Conservation (phyloP, 2,329 filamentous ascomycete genomes). For the Hypoxylon sp. region DNA sequence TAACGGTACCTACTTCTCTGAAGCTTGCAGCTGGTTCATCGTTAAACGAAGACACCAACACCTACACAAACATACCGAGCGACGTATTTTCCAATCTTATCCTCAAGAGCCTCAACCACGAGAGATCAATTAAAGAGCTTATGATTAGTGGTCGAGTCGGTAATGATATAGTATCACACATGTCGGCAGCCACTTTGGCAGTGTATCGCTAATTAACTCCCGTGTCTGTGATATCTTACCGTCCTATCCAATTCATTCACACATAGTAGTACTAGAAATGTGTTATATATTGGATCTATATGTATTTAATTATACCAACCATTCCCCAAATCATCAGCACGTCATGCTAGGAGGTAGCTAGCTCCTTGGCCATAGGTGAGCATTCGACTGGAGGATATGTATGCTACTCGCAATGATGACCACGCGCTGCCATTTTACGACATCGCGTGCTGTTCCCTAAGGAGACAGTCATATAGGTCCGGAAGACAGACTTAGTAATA, state of each 20-base stretch:
- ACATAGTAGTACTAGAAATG: constrained; percentile 8
- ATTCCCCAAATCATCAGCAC: constrained; percentile 12
- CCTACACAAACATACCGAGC: background rate
- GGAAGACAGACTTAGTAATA: constrained; percentile 2
- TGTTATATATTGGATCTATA: constrained; percentile 32
- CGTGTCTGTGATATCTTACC: constrained; percentile 9
- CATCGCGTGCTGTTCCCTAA: constrained; percentile 8
- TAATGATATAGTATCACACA: constrained; percentile 11
- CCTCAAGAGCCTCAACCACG: constrained; percentile 24
- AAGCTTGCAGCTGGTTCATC: background rate
- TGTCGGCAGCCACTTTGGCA: constrained; percentile 14
- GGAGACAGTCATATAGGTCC: background rate
- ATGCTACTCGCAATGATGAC: constrained; percentile 1
- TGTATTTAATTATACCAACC: constrained; percentile 4
- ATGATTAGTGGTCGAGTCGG: background rate
- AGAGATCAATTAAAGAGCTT: constrained; percentile 4
- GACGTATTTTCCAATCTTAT: background rate
- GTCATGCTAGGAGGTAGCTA: background rate
- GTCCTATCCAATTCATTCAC: constrained; percentile 9
- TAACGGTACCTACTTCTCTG: no score
- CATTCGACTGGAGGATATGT: background rate
- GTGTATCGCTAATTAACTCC: constrained; percentile 19
- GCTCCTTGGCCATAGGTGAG: background rate
- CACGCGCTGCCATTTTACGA: background rate
- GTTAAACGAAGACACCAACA: background rate